Evolutionary conservation across 192 early-diverging fungal genomes (phyloP).

Genomic region (Gamsiella multidivaricata): DNA sequence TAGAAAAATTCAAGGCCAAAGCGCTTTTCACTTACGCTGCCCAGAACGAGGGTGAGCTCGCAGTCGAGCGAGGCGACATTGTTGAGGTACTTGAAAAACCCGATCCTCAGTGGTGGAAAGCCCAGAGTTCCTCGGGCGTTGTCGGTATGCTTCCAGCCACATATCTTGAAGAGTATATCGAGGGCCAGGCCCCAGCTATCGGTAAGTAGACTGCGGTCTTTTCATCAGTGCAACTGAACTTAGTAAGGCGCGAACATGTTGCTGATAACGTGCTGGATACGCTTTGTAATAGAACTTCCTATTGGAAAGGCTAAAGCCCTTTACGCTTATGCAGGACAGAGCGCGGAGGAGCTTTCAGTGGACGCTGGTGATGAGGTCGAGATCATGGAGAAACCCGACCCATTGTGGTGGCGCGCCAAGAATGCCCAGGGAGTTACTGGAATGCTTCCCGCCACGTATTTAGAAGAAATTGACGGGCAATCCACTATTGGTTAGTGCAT

Average conservation of each 20-base stretch:
- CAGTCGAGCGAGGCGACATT: conserved; percentile 69
- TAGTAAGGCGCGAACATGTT: too few species aligned
- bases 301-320: conserved; percentile 23
- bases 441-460: conserved; percentile 58
- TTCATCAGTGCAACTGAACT: too few species aligned
- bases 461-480: conserved; percentile 50
- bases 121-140: conserved; percentile 38
- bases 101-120: conserved; percentile 61
- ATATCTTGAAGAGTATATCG: conserved; percentile 58
- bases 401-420: conserved; percentile 54
- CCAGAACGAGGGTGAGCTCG: conserved; percentile 66
- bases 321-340: conserved; percentile 36
- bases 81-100: conserved; percentile 68
- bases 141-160: conserved; percentile 59
- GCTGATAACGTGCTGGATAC: background rate
- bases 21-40: conserved; percentile 58
- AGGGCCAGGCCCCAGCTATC: conserved; percentile 23
- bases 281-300: conserved; percentile 12
- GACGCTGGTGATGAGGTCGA: conserved; percentile 67
- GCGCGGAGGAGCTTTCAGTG: conserved; percentile 71
- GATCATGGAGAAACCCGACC: conserved; percentile 59
- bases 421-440: conserved; percentile 47
- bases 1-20: conserved; percentile 55
- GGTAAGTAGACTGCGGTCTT: conserved; percentile 9
- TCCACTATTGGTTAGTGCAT: conserved; percentile 55